A percentile compares a stretch with the other conserved stretches of the same genome.
Evolutionary conservation across 176 grass and related monocot genomes (phyloP).

Genomic region (Aegilops longissima): DNA sequence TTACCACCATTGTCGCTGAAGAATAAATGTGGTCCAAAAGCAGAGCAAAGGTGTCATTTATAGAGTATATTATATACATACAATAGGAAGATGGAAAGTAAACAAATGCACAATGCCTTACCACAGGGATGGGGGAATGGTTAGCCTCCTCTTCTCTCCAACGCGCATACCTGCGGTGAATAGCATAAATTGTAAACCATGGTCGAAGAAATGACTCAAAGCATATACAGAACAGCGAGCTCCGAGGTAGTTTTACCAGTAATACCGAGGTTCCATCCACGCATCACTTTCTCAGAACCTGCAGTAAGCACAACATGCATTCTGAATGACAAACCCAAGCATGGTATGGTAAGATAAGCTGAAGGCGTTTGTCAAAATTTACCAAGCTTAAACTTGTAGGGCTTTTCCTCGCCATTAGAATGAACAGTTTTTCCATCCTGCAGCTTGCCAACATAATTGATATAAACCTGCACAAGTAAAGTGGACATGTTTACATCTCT

Average conservation of each 20-base stretch:
- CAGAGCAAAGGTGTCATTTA: background rate
- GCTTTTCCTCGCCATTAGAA: conserved; percentile 58
- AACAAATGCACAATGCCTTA: conserved; percentile 10
- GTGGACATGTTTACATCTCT: background rate
- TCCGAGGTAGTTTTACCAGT: conserved; percentile 47
- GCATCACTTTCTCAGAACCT: conserved; percentile 84
- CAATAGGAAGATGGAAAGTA: background rate
- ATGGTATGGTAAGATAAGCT: background rate
- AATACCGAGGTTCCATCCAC: conserved; percentile 90
- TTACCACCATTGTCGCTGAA: conserved; percentile 51
- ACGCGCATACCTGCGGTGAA: conserved; percentile 67
- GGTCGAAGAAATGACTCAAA: background rate
- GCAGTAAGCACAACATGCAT: conserved; percentile 14
- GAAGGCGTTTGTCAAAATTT: background rate
- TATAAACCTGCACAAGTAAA: conserved; percentile 64
- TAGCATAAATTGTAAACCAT: background rate
- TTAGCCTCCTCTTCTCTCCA: conserved; percentile 67
- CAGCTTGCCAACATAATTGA: conserved; percentile 81
- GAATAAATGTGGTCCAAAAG: conserved; percentile 12
- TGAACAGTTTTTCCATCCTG: conserved; percentile 70
- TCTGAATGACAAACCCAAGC: background rate
- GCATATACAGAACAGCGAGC: background rate
- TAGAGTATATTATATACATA: background rate
- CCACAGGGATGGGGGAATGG: conserved; percentile 72
- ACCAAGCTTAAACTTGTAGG: conserved; percentile 91